phyloP scores from a whole-genome alignment of 2,329 filamentous ascomycete species.

The Aspergillus neotritici region DNA sequence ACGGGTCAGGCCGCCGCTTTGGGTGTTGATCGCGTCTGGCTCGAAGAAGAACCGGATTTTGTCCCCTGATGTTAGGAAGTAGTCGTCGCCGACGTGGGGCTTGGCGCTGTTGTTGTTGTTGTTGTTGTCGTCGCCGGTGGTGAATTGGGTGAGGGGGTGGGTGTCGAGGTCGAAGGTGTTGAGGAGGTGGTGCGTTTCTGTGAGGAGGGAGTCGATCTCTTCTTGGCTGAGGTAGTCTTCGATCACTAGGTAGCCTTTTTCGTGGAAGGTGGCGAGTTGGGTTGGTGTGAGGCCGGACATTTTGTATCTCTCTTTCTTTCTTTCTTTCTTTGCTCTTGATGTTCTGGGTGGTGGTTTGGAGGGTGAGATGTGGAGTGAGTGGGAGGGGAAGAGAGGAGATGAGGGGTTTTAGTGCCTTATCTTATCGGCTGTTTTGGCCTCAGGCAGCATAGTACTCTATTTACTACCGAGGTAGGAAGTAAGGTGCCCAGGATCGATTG shows the following conservation, averaged over 20 bases:
- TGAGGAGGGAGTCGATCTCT: slow-evolving; percentile 63
- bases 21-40: slow-evolving; percentile 69
- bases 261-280: slow-evolving; percentile 67
- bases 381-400: no score
- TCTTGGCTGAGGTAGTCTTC: slow-evolving; percentile 64
- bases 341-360: no score
- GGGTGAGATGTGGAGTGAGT: no score
- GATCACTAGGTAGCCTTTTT: slow-evolving; percentile 86
- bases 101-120: slow-evolving; percentile 36
- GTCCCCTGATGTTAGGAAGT: slow-evolving; percentile 86
- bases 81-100: slow-evolving; percentile 83
- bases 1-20: slow-evolving; percentile 52
- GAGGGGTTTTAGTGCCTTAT: no score
- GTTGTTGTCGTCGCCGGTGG: slow-evolving; percentile 65
- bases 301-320: slow-evolving; percentile 2
- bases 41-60: slow-evolving; percentile 97
- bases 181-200: slow-evolving; percentile 70
- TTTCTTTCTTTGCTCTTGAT: background rate
- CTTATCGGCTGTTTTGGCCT: no score
- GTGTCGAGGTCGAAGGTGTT: slow-evolving; percentile 68
- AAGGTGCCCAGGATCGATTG: no score
- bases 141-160: slow-evolving; percentile 92
- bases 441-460: no score
- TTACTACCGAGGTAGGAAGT: no score
- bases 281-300: slow-evolving; percentile 54